These are phyloP conservation scores for Zygoascus meyerae DNA, from an alignment of 1,139 yeast genomes.

Conservation along the genomic window DNA sequence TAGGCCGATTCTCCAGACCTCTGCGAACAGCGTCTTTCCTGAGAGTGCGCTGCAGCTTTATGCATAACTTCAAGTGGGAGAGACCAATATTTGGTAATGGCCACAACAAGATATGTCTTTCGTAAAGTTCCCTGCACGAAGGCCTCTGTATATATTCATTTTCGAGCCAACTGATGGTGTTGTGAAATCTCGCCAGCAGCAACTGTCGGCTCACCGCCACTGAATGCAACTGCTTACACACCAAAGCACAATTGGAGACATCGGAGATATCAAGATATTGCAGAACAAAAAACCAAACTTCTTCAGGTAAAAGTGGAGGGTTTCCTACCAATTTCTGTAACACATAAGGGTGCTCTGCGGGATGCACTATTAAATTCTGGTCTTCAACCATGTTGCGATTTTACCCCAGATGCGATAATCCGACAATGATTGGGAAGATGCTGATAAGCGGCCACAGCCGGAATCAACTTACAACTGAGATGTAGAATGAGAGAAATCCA, in stretches of 20 bases:
- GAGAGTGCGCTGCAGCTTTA: constrained; percentile 23
- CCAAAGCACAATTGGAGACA: constrained; percentile 19
- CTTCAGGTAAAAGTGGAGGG: constrained; percentile 23
- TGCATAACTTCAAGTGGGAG: constrained; percentile 20
- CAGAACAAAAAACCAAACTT: constrained; percentile 23
- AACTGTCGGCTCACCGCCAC: constrained; percentile 26
- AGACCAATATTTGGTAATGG: constrained; percentile 24
- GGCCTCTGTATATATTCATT: constrained; percentile 22
- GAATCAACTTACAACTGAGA: too few species aligned
- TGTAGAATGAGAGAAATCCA: too few species aligned
- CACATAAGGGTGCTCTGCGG: too few species aligned
- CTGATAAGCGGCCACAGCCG: too few species aligned
- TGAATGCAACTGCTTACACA: constrained; percentile 20
- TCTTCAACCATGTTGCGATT: too few species aligned
- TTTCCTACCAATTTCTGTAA: constrained; percentile 2
- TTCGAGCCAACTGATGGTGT: constrained; percentile 22
- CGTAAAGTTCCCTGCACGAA: constrained; percentile 22
- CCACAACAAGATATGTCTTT: constrained; percentile 25
- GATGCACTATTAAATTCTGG: too few species aligned
- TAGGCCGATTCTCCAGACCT: constrained; percentile 23
- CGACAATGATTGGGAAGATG: too few species aligned
- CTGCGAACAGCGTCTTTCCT: constrained; percentile 23
- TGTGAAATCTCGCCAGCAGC: constrained; percentile 19
- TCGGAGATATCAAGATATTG: constrained; percentile 28
- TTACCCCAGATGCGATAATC: too few species aligned